A percentile compares a stretch with the other conserved stretches of the same genome.
phyloP scores from a whole-genome alignment of 306 rosid species.

The Pueraria montana region DNA sequence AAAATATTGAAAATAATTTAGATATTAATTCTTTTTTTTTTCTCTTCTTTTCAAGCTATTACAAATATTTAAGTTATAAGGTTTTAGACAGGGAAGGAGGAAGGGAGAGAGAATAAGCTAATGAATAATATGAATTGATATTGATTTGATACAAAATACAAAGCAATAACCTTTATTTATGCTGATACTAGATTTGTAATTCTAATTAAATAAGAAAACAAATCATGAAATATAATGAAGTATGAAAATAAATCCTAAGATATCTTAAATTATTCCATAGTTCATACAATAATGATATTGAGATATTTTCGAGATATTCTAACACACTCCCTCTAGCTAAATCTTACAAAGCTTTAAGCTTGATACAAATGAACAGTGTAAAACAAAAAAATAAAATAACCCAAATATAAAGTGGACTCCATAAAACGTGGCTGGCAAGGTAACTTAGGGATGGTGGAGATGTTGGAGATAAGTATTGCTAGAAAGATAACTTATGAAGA shows the following conservation, averaged over 20 bases:
- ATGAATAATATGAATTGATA: conserved; percentile 2
- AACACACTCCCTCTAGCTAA: background rate
- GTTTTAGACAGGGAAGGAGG: background rate
- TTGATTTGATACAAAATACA: background rate
- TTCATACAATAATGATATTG: conserved; percentile 4
- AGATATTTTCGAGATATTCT: conserved; percentile 1
- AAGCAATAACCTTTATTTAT: background rate
- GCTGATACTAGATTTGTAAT: background rate
- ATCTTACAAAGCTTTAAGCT: conserved; percentile 6
- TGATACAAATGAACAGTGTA: background rate
- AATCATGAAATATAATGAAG: conserved; percentile 16
- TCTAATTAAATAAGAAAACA: background rate
- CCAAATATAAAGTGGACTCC: background rate
- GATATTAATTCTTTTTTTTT: background rate
- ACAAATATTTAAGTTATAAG: background rate
- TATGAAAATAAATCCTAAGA: background rate
- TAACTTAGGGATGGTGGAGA: background rate
- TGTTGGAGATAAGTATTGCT: conserved; percentile 3
- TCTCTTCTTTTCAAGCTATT: conserved; percentile 30
- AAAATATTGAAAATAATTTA: background rate
- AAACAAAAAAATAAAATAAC: background rate
- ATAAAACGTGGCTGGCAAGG: background rate
- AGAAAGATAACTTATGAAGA: background rate
- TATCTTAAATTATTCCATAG: background rate
- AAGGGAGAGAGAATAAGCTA: background rate